Evolutionary conservation across 2,329 filamentous ascomycete species (phyloP).

Genomic region (Intubia oerlemansii): DNA sequence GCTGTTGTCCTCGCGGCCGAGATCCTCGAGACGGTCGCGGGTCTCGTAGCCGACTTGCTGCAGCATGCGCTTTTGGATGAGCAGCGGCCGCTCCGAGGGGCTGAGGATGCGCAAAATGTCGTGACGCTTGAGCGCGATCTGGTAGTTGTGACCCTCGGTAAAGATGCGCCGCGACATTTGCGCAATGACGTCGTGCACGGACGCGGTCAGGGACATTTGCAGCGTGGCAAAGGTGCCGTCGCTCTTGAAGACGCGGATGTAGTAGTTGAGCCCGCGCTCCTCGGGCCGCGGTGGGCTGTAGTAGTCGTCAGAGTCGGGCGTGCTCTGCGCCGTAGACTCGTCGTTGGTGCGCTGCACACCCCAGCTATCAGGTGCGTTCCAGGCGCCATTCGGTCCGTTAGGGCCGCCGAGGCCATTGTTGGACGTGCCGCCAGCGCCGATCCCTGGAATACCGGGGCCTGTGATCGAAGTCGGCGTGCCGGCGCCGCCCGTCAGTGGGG

Average conservation of each 20-base stretch:
- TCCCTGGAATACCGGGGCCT: too few species aligned
- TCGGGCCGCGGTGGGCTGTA: too few species aligned
- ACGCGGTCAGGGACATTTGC: conserved; percentile 63
- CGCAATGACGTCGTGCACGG: conserved; percentile 68
- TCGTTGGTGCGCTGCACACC: conserved; percentile 63
- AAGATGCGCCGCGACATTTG: conserved; percentile 91
- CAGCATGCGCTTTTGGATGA: conserved; percentile 78
- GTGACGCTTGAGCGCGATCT: conserved; percentile 88
- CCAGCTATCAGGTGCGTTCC: conserved; percentile 96
- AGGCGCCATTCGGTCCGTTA: conserved; percentile 34
- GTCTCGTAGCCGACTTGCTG: conserved; percentile 84
- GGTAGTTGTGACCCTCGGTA: conserved; percentile 79
- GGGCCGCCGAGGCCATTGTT: too few species aligned
- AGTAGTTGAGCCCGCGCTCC: conserved; percentile 59
- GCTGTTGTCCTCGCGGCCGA: conserved; percentile 91
- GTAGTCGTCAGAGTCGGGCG: conserved; percentile 43
- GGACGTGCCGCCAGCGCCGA: too few species aligned
- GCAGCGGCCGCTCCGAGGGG: conserved; percentile 57
- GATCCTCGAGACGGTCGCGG: conserved; percentile 71
- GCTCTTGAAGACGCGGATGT: conserved; percentile 83
- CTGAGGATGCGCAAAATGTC: conserved; percentile 67
- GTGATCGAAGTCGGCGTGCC: too few species aligned
- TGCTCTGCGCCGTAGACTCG: too few species aligned
- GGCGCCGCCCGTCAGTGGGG: too few species aligned
- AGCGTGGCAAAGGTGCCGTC: conserved; percentile 91